These are phyloP conservation scores for Entomortierella chlamydospora DNA, from an alignment of 192 early-diverging fungal genomes.

Conservation along the genomic window DNA sequence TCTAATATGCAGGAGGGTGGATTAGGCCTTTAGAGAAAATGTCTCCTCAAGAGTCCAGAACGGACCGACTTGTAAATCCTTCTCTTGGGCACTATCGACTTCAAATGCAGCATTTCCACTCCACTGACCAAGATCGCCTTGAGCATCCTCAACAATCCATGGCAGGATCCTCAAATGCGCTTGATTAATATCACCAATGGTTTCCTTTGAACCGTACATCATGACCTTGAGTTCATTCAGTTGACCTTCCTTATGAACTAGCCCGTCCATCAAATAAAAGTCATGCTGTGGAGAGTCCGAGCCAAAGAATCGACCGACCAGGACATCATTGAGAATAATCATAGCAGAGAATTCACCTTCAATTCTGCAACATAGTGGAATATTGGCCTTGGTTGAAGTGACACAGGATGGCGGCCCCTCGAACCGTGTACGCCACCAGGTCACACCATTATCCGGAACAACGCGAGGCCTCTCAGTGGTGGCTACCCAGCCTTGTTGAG, in stretches of 20 bases:
- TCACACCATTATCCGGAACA: conserved; percentile 28
- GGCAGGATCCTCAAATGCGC: conserved; percentile 17
- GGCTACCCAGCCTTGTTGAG: conserved; percentile 56
- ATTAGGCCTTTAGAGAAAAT: conserved; percentile 1
- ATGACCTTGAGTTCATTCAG: conserved; percentile 59
- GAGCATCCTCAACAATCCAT: conserved; percentile 47
- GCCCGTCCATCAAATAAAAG: conserved; percentile 73
- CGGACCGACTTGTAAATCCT: conserved; percentile 3
- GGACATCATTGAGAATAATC: conserved; percentile 73
- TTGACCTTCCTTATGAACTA: conserved; percentile 48
- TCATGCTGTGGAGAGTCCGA: conserved; percentile 75
- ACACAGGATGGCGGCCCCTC: conserved; percentile 32
- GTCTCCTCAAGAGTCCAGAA: conserved; percentile 40
- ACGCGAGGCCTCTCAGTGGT: conserved; percentile 9
- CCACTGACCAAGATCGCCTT: conserved; percentile 32
- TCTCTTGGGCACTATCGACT: not conserved
- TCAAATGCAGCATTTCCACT: conserved; percentile 38
- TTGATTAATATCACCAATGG: not conserved
- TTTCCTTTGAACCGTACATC: conserved; percentile 48
- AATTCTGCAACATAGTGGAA: conserved; percentile 75
- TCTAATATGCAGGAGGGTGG: no score
- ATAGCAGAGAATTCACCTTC: conserved; percentile 76
- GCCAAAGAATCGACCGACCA: conserved; percentile 79
- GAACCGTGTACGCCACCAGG: conserved; percentile 56
- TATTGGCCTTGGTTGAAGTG: conserved; percentile 14